A percentile compares a stretch with the other conserved stretches of the same genome.
phyloP scores from a whole-genome alignment of 2,329 filamentous ascomycete genomes.

The Aureobasidium sp. region DNA sequence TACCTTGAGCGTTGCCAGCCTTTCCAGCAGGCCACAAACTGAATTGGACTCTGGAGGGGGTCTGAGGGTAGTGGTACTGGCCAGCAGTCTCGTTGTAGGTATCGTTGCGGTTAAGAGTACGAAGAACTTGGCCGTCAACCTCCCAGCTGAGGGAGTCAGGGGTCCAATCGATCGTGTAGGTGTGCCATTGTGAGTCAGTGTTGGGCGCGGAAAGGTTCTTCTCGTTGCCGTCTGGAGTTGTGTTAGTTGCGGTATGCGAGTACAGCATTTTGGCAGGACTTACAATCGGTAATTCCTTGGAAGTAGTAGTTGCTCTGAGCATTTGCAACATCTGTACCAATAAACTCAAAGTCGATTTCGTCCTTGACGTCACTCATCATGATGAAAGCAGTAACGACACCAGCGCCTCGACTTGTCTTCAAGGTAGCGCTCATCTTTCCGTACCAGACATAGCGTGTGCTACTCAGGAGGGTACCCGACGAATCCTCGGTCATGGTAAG shows the following conservation, averaged over 20 bases:
- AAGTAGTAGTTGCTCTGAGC: slow-evolving; percentile 97
- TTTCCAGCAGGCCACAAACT: slow-evolving; percentile 94
- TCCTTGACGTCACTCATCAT: slow-evolving; percentile 92
- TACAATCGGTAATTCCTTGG: slow-evolving; percentile 86
- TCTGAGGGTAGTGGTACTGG: slow-evolving; percentile 83
- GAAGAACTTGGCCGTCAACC: slow-evolving; percentile 70
- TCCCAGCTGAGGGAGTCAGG: slow-evolving; percentile 80
- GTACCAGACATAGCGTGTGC: slow-evolving; percentile 91
- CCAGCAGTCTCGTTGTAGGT: slow-evolving; percentile 82
- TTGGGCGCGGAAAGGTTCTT: slow-evolving; percentile 60
- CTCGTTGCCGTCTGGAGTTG: slow-evolving; percentile 59
- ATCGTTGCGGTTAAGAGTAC: slow-evolving; percentile 63
- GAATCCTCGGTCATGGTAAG: slow-evolving; percentile 84
- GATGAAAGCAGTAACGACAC: slow-evolving; percentile 97
- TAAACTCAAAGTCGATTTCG: slow-evolving; percentile 95
- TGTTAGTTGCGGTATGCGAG: slow-evolving; percentile 17
- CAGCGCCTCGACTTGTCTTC: slow-evolving; percentile 73
- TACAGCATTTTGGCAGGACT: slow-evolving; percentile 30
- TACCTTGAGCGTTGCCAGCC: slow-evolving; percentile 69
- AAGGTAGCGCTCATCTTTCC: slow-evolving; percentile 80
- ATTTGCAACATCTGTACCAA: slow-evolving; percentile 67
- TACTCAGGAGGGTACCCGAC: slow-evolving; percentile 78
- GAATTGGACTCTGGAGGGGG: slow-evolving; percentile 80
- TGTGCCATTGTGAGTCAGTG: slow-evolving; percentile 72
- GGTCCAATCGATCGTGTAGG: slow-evolving; percentile 89